Conservation (phyloP, 164 flowering plant genomes). For the Akebia trifoliata region DNA sequence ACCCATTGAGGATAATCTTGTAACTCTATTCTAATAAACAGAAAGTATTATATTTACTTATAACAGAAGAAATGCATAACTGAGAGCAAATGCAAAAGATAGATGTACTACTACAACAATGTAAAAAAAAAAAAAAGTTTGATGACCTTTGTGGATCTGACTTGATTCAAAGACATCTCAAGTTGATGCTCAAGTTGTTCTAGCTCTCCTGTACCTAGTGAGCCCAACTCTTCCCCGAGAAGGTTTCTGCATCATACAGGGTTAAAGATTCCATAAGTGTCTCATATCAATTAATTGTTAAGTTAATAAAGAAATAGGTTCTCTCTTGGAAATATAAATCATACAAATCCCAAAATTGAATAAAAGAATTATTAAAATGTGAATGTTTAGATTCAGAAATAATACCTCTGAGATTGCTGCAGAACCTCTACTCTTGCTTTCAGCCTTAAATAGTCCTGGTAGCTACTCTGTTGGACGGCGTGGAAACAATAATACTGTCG, state of each 20-base stretch:
- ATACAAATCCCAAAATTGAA: background rate
- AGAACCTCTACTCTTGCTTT: conserved; percentile 45
- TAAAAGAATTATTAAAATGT: background rate
- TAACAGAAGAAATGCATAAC: too few species aligned
- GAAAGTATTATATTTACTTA: too few species aligned
- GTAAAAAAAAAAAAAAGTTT: too few species aligned
- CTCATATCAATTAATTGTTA: background rate
- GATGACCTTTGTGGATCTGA: conserved; percentile 44
- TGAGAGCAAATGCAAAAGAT: too few species aligned
- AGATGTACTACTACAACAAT: background rate
- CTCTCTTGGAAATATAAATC: background rate
- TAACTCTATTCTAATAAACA: too few species aligned
- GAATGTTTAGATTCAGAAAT: background rate
- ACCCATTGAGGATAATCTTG: too few species aligned
- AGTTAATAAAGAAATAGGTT: background rate
- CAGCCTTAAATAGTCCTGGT: conserved; percentile 45
- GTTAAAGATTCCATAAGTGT: background rate
- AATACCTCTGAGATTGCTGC: conserved; percentile 47
- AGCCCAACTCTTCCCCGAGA: conserved; percentile 50
- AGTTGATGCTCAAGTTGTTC: conserved; percentile 51
- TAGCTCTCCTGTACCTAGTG: conserved; percentile 40
- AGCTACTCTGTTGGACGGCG: conserved; percentile 31
- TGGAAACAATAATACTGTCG: background rate
- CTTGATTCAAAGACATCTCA: conserved; percentile 39
- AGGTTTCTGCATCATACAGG: conserved; percentile 33